Base-by-base conservation (phyloP, 352 stramenopile species). In the Peronosclerospora sorghi region DNA sequence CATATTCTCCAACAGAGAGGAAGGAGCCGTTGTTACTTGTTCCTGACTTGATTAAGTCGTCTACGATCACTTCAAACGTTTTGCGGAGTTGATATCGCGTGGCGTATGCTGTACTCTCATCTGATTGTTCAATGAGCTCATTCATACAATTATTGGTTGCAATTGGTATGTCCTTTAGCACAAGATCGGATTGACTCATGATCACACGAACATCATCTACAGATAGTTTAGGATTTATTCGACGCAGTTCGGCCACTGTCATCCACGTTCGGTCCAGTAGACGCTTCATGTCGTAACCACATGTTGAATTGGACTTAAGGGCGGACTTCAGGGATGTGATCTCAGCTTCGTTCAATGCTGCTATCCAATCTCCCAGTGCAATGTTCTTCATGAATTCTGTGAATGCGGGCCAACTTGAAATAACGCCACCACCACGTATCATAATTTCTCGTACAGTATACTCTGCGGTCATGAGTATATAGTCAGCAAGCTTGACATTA, bases 151-250 rank as follows among this genome's bases (percentile, higher is more conserved):
- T 60, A 32, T 60, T 68, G 14, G 58, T 68, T 14, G 65, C 58
- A 1, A 62, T 59, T 1, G 71, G 71, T 18, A 80, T 65, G 2
- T 81, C 68, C 10, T 69, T 67, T 10, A 71, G 40, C 28, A 80
- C 53, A 18, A 78, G 41, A 14, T 73, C 48, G 23, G 68, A 76
- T n/a, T 55, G 42, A 14, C 59, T 65, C 52, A 58, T 56, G 32
- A 50, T 43, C 32, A 57, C 50, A 27, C 51, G 59, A 45, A 59
- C 65, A n/a, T 54, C 49, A 14, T 52, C 45, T 19, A 60, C 54
- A 1, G 50, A 66, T 21, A 66, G 62, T 12, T 51, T 28, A 5
- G 57, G 54, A 29, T 59, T 59, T 8, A 43, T 18, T 35, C 32
- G 35, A 35, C 53, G 52, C 4, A 62, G 18, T 38, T 58, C 59